phyloP scores from a whole-genome alignment of 2,329 filamentous ascomycete genomes.

The Alternaria sp. region DNA sequence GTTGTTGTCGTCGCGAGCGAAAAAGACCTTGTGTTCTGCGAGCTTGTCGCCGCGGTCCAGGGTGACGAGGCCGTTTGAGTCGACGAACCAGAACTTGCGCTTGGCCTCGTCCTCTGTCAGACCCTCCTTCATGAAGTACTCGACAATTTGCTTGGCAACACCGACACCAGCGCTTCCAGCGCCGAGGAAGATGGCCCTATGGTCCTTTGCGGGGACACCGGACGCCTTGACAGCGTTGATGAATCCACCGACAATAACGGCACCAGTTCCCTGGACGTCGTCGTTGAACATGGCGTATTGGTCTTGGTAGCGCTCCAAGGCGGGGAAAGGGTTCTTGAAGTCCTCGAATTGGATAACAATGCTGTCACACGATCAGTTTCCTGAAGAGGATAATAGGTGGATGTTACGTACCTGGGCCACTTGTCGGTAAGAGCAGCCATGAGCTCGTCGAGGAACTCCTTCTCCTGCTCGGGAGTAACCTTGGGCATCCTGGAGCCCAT shows the following conservation, averaged over 20 bases:
- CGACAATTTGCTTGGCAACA: slow-evolving; percentile 96
- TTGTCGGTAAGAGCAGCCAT: slow-evolving; percentile 88
- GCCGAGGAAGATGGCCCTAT: slow-evolving; percentile 94
- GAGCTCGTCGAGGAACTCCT: slow-evolving; percentile 95
- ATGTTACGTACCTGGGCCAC: slow-evolving; percentile 68
- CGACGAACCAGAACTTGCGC: slow-evolving; percentile 95
- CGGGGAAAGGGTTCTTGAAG: slow-evolving; percentile 97
- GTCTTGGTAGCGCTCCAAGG: slow-evolving; percentile 87
- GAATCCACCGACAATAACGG: slow-evolving; percentile 88
- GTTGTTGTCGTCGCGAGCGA: slow-evolving; percentile 71
- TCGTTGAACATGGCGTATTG: slow-evolving; percentile 97
- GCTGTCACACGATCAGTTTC: slow-evolving; percentile 53
- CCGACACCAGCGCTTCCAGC: slow-evolving; percentile 95
- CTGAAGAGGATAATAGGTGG: slow-evolving; percentile 6
- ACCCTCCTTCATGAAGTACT: slow-evolving; percentile 94
- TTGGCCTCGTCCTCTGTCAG: slow-evolving; percentile 87
- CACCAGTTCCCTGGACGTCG: slow-evolving; percentile 96
- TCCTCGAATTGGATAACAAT: slow-evolving; percentile 94
- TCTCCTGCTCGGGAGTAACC: slow-evolving; percentile 78
- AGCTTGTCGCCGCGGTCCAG: slow-evolving; percentile 92
- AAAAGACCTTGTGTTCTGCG: slow-evolving; percentile 83
- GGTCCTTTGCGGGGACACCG: slow-evolving; percentile 84
- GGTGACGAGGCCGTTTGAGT: slow-evolving; percentile 95
- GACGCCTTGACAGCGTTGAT: slow-evolving; percentile 83
- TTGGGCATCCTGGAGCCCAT: slow-evolving; percentile 88